These are phyloP conservation scores for Halenospora varia DNA, from an alignment of 495 filamentous ascomycete species.

Conservation along the genomic window DNA sequence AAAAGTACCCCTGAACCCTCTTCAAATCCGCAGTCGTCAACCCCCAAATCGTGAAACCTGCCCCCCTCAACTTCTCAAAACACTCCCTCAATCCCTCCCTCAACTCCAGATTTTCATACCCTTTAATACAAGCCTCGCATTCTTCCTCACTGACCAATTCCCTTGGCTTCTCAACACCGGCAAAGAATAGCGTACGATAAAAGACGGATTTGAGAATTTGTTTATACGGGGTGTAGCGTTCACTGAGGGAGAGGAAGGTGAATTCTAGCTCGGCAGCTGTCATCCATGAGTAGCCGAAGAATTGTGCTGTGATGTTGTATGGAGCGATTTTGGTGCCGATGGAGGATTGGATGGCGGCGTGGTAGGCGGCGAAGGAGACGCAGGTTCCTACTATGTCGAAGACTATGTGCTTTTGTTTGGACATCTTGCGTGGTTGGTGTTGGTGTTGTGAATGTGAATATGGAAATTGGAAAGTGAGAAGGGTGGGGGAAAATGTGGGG, in stretches of 20 bases:
- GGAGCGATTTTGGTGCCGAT: constrained; percentile 29
- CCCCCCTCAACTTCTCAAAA: constrained; percentile 28
- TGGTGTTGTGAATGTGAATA: too few species aligned
- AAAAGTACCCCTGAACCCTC: constrained; percentile 38
- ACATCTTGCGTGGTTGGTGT: not conserved
- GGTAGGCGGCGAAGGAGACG: constrained; percentile 37
- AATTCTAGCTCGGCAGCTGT: constrained; percentile 38
- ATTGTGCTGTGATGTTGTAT: constrained; percentile 29
- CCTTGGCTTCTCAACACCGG: constrained; percentile 33
- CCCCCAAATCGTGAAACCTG: constrained; percentile 40
- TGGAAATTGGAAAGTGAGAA: too few species aligned
- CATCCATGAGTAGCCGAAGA: constrained; percentile 41
- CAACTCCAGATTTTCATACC: constrained; percentile 30
- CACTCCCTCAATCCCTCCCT: constrained; percentile 30
- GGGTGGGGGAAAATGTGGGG: too few species aligned
- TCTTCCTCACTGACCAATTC: constrained; percentile 35
- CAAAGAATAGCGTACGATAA: constrained; percentile 37
- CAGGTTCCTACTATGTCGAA: constrained; percentile 45
- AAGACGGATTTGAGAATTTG: constrained; percentile 34
- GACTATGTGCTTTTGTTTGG: constrained; percentile 32
- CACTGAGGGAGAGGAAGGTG: constrained; percentile 38
- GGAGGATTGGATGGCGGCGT: constrained; percentile 14
- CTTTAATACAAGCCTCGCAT: constrained; percentile 24
- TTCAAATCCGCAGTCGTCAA: constrained; percentile 37
- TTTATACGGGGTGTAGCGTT: constrained; percentile 32